Base-by-base conservation (phyloP, 352 stramenopile species). In the Pythium dissimile region DNA sequence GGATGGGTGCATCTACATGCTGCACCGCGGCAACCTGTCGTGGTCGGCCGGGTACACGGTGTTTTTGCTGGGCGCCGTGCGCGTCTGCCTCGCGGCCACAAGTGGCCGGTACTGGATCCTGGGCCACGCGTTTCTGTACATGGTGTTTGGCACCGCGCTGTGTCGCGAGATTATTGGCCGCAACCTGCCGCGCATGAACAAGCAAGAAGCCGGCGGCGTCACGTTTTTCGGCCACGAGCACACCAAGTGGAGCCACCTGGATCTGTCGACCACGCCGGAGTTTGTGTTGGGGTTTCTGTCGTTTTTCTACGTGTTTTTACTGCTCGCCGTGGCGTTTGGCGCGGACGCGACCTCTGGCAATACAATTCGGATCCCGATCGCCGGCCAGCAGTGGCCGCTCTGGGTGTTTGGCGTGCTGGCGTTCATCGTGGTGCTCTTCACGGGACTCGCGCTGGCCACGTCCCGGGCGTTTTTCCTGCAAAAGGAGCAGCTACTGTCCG, bases 331-430 rank as follows among this genome's bases (percentile, higher is more conserved):
- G 13, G 84, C 80, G 3, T 95, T 95, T 51, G 75, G 75, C 6
- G 77, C 74, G 11, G 57, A 85, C 28, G 67, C 64, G 0, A 76
- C n/a, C n/a, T n/a, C n/a, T n/a, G n/a, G 86, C 44, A 57, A 77
- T 2, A 71, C 63, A 8, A 75, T 89, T 15, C 69, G 52, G 1
- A 67, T 93, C 0, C 69, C 76, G 0, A 55, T 95, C 0, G 35
- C 83, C 4, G 82, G 77, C 1, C 81, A 93, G 35, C 41, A 82
- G 34, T 93, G 82, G 82, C 80, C 84, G 2, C 58, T 94, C 2
- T 95, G 84, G 84, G 74, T 95, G n/a, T 94, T 95, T 59, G 86
- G 84, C 12, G 80, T 94, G 5, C 59, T 94, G 1, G 78, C 82
- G 8, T 92, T 94, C 53, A 80, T 94, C 34, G 70, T 93, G 15